Evolutionary conservation across 371 early-diverging fungal species (phyloP).

Genomic region (Apophysomyces sp.): DNA sequence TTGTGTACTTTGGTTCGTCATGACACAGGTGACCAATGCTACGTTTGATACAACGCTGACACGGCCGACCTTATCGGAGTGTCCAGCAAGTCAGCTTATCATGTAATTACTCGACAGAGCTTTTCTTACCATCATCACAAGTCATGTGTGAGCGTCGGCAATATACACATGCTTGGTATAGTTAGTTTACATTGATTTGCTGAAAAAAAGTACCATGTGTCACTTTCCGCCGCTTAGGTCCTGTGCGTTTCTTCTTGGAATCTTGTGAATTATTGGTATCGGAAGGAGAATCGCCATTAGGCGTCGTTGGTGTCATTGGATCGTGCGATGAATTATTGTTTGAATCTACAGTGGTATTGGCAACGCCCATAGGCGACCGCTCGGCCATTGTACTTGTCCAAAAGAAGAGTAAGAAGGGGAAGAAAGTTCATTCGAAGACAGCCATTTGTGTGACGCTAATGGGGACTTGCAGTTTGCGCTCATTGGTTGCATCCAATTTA

Average conservation of each 20-base stretch:
- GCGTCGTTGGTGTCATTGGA: neutral
- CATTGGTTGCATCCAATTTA: too few species aligned
- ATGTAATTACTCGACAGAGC: neutral
- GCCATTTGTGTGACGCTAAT: too few species aligned
- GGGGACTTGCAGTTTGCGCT: too few species aligned
- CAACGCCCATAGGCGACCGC: neutral
- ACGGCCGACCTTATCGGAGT: conserved; percentile 69
- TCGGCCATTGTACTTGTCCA: neutral
- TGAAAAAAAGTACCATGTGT: conserved; percentile 57
- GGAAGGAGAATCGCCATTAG: conserved; percentile 4
- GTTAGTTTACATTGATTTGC: neutral
- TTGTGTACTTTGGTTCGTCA: conserved; percentile 67
- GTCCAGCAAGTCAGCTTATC: neutral
- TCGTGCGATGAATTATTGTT: neutral
- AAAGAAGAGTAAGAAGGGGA: neutral
- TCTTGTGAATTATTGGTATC: conserved; percentile 23
- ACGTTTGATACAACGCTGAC: conserved; percentile 92
- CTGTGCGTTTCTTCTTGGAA: conserved; percentile 64
- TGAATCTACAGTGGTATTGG: neutral
- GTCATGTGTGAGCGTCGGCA: conserved; percentile 89
- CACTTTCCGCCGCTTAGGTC: conserved; percentile 72
- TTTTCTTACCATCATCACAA: conserved; percentile 68
- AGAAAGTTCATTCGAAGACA: too few species aligned
- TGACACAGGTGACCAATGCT: conserved; percentile 91
- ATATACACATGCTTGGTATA: conserved; percentile 37